Conservation (phyloP, 2,329 filamentous ascomycete genomes). For the Colletotrichum sojae region DNA sequence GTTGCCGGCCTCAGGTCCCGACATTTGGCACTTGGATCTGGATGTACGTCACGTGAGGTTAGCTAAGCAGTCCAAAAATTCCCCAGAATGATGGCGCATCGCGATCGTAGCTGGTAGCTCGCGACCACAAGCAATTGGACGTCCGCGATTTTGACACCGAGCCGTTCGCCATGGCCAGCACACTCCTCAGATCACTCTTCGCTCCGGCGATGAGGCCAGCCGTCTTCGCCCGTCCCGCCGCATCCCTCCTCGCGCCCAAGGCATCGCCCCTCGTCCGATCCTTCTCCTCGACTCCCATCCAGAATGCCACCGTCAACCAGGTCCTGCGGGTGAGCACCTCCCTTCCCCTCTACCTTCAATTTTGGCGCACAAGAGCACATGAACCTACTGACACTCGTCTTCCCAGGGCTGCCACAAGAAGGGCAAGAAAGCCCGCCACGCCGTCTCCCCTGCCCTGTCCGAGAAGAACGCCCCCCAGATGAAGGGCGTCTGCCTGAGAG, state of each 20-base stretch:
- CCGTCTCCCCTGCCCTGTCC: constrained; percentile 87
- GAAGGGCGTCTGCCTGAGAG: constrained; percentile 96
- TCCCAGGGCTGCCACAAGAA: constrained; percentile 78
- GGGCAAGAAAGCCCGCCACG: constrained; percentile 84
- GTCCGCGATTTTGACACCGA: neutral
- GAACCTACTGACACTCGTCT: neutral
- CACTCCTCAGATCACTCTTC: constrained; percentile 52
- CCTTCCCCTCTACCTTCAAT: neutral
- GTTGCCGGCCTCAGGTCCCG: constrained; percentile 8
- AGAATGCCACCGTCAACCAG: constrained; percentile 79
- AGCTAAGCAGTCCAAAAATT: constrained; percentile 35
- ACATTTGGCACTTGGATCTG: too few relatives aligned
- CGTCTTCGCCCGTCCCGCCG: constrained; percentile 30
- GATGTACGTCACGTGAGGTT: constrained; percentile 8
- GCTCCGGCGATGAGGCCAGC: constrained; percentile 48
- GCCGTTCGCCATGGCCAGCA: constrained; percentile 48
- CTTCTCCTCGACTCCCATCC: constrained; percentile 71
- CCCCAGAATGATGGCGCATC: constrained; percentile 11
- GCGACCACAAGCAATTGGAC: constrained; percentile 31
- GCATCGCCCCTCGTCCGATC: constrained; percentile 50
- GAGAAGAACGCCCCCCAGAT: constrained; percentile 80
- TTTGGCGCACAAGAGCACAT: neutral
- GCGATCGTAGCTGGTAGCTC: constrained; percentile 4
- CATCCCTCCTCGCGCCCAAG: constrained; percentile 39
- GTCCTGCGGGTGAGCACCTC: constrained; percentile 68